phyloP scores from a whole-genome alignment of 2,329 filamentous ascomycete species.

The Elsinoe perseae region DNA sequence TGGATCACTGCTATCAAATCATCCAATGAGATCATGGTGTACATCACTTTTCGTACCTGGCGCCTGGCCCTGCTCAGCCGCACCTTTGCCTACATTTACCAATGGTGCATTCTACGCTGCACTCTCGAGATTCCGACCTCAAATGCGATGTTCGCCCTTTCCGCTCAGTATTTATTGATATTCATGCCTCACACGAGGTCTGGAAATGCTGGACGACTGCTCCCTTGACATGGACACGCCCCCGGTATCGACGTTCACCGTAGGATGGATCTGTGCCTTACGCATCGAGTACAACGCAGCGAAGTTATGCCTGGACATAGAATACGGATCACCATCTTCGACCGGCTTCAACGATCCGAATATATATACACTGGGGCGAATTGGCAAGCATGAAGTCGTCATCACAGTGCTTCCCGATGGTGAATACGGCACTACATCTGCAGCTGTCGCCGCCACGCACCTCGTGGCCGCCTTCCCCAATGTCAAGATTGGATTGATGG shows the following conservation, averaged over 20 bases:
- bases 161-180: no score
- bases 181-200: no score
- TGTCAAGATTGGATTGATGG: constrained; percentile 21
- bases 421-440: constrained; percentile 16
- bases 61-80: no score
- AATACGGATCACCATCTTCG: background rate
- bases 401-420: constrained; percentile 20
- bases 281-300: constrained; percentile 14
- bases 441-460: constrained; percentile 18
- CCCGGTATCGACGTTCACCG: background rate
- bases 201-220: no score
- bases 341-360: background rate
- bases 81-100: no score
- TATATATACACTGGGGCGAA: constrained; percentile 16
- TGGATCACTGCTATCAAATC: no score
- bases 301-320: constrained; percentile 13
- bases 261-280: constrained; percentile 16
- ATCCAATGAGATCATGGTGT: no score
- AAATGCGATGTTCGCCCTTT: no score
- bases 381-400: constrained; percentile 18
- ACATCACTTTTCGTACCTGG: no score
- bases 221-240: background rate
- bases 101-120: no score
- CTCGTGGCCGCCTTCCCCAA: constrained; percentile 17
- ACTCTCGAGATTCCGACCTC: no score